These are phyloP conservation scores for Syncephalastrum sp. DNA, from an alignment of 371 early-diverging fungal genomes.

Conservation along the genomic window DNA sequence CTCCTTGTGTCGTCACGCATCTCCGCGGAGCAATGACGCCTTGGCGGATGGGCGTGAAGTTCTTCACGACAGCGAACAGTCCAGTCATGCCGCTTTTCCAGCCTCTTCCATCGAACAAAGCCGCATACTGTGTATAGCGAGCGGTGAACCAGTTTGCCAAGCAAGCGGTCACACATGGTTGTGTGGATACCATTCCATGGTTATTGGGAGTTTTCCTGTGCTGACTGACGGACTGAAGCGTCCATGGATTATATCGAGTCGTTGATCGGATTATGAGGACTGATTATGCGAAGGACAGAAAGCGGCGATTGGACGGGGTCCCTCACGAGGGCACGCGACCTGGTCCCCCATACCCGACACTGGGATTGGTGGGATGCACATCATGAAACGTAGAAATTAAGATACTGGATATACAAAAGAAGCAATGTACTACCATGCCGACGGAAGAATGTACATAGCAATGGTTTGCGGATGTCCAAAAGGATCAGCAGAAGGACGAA, in stretches of 20 bases:
- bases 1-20: conserved; percentile 16
- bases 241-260: no score
- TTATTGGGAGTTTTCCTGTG: no score
- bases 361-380: conserved; percentile 51
- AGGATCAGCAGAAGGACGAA: not conserved
- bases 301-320: conserved; percentile 41
- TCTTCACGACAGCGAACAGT: not conserved
- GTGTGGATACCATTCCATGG: no score
- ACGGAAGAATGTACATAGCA: not conserved
- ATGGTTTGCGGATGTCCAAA: not conserved
- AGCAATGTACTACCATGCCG: not conserved
- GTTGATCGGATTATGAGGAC: no score
- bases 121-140: no score
- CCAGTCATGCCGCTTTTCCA: conserved; percentile 37
- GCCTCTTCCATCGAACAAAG: conserved; percentile 13
- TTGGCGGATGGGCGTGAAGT: conserved; percentile 16
- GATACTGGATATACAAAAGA: conserved; percentile 37
- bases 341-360: conserved; percentile 34
- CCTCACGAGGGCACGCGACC: no score
- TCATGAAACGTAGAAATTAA: conserved; percentile 55
- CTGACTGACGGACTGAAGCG: no score
- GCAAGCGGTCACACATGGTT: no score
- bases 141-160: no score
- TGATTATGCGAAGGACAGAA: conserved; percentile 55
- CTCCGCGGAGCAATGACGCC: not conserved